phyloP scores from a whole-genome alignment of 345 rosid genomes.

The Geranium rotundifolium region DNA sequence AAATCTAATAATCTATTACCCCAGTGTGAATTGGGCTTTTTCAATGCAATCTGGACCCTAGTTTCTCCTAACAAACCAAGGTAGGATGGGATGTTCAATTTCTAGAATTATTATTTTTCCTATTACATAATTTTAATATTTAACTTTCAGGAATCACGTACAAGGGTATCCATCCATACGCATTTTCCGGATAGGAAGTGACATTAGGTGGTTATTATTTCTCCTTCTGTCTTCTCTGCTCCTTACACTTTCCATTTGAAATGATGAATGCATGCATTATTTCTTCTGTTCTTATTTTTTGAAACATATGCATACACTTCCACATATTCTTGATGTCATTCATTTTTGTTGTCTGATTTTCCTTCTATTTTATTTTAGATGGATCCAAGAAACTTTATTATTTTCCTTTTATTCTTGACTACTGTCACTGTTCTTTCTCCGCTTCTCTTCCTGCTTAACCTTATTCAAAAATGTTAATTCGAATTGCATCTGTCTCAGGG shows the following conservation, averaged over 20 bases:
- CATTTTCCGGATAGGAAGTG: constrained; percentile 94
- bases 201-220: constrained; percentile 42
- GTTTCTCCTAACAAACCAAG: too few relatives aligned
- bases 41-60: background rate
- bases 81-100: too few relatives aligned
- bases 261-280: background rate
- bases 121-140: constrained; percentile 4
- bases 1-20: too few relatives aligned
- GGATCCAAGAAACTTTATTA: too few relatives aligned
- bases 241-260: background rate
- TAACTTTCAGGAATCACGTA: constrained; percentile 63
- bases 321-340: too few relatives aligned
- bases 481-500: constrained; percentile 31
- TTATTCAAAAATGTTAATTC: background rate
- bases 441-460: background rate
- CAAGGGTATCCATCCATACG: constrained; percentile 99
- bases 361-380: background rate
- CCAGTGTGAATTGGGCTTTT: too few relatives aligned
- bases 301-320: background rate
- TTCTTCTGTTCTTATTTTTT: background rate
- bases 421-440: background rate
- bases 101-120: background rate
- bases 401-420: too few relatives aligned
- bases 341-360: background rate
- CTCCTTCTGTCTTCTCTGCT: constrained; percentile 4